phyloP scores from a whole-genome alignment of 495 filamentous ascomycete genomes.

The Sordaria brevicollis region DNA sequence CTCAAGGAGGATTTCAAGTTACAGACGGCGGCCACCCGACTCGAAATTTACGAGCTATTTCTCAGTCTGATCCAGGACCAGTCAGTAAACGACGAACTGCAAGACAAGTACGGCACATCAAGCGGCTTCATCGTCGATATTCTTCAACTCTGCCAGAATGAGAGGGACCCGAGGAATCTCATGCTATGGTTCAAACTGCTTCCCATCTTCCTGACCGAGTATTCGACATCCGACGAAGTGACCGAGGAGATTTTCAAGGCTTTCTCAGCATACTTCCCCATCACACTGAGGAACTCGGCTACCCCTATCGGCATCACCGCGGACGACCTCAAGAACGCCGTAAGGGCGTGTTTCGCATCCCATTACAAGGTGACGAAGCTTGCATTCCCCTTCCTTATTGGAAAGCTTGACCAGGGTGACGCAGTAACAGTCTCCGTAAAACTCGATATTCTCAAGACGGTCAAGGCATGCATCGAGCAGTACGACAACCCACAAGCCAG shows the following conservation, averaged over 20 bases:
- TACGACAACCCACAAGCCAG: constrained; percentile 31
- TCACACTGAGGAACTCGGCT: constrained; percentile 34
- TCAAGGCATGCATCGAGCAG: constrained; percentile 32
- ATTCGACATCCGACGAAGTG: constrained; percentile 29
- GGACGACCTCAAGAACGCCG: constrained; percentile 36
- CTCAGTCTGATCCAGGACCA: constrained; percentile 24
- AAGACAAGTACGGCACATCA: constrained; percentile 27
- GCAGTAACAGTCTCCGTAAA: constrained; percentile 41
- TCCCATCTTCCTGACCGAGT: constrained; percentile 25
- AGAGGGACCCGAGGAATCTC: constrained; percentile 40
- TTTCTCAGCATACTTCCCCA: constrained; percentile 43
- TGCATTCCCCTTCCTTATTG: constrained; percentile 34
- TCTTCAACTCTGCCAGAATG: constrained; percentile 32
- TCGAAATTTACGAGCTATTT: constrained; percentile 39
- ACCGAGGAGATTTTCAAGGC: constrained; percentile 34
- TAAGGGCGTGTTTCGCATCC: constrained; percentile 38
- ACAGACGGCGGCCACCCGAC: constrained; percentile 32
- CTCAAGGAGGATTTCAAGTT: constrained; percentile 38
- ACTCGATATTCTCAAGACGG: constrained; percentile 40
- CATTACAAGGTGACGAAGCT: constrained; percentile 27
- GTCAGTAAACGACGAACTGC: constrained; percentile 27
- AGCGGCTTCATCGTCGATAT: constrained; percentile 30
- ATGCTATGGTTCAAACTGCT: constrained; percentile 38
- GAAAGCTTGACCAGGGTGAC: constrained; percentile 41
- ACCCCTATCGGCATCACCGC: constrained; percentile 33